phyloP scores from a whole-genome alignment of 2,329 filamentous ascomycete genomes.

The Fusarium virguliforme region DNA sequence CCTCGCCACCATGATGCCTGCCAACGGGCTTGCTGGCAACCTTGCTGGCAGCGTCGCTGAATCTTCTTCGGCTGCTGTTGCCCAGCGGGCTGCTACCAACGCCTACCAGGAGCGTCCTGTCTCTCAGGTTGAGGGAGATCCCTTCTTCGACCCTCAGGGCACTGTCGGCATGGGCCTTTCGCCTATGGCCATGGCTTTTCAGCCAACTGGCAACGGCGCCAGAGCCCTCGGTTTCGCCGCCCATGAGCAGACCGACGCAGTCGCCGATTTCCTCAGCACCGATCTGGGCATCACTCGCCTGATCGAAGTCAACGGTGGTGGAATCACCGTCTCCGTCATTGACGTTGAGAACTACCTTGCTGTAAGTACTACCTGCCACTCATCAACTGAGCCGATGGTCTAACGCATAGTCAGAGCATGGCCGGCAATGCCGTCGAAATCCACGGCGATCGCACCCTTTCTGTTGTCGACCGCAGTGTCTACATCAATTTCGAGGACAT shows the following conservation, averaged over 20 bases:
- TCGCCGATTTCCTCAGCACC: slow-evolving; percentile 61
- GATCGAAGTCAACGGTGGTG: slow-evolving; percentile 60
- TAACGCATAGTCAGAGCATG: slow-evolving; percentile 58
- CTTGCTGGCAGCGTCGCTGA: slow-evolving; percentile 52
- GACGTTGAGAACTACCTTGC: slow-evolving; percentile 63
- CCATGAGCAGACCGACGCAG: slow-evolving; percentile 44
- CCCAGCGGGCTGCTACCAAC: slow-evolving; percentile 47
- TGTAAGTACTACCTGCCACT: slow-evolving; percentile 56
- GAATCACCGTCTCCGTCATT: slow-evolving; percentile 49
- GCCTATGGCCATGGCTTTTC: slow-evolving; percentile 75
- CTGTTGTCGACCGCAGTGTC: slow-evolving; percentile 60
- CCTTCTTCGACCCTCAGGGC: slow-evolving; percentile 64
- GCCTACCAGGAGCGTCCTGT: slow-evolving; percentile 45
- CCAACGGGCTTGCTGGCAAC: background rate
- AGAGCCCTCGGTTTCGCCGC: slow-evolving; percentile 20
- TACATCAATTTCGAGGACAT: slow-evolving; percentile 74
- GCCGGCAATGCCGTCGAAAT: slow-evolving; percentile 54
- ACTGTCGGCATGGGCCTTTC: slow-evolving; percentile 67
- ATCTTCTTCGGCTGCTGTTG: slow-evolving; percentile 51
- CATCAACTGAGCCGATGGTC: background rate
- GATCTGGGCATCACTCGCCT: slow-evolving; percentile 64
- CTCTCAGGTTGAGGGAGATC: slow-evolving; percentile 64
- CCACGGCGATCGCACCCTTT: slow-evolving; percentile 59
- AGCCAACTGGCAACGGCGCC: slow-evolving; percentile 58
- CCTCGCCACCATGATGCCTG: slow-evolving; percentile 67